Conservation (phyloP, 164 flowering plant genomes). For the Cinnamomum chago region DNA sequence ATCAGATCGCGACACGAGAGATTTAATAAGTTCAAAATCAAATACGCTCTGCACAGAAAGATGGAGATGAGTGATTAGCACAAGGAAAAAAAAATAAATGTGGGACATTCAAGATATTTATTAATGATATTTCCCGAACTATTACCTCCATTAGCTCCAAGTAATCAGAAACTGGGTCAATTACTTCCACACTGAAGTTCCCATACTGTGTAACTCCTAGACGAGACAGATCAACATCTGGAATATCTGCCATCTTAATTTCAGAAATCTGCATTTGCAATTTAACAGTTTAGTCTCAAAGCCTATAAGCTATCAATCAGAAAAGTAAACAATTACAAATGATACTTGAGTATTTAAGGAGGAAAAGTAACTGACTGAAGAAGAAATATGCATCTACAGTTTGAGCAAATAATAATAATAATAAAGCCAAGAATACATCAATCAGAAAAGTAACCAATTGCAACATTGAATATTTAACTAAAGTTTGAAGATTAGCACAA, state of each 20-base stretch:
- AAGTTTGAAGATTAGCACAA: too few species aligned
- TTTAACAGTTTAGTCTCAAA: conserved; percentile 1
- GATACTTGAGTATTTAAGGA: too few species aligned
- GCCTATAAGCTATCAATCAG: too few species aligned
- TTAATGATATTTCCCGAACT: conserved; percentile 1
- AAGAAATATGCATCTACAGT: too few species aligned
- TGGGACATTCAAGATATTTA: not conserved
- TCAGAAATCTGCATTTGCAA: conserved; percentile 72
- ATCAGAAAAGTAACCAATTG: too few species aligned
- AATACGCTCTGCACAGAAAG: conserved; percentile 71
- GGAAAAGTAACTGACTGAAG: too few species aligned
- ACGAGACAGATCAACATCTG: conserved; percentile 78
- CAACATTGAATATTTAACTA: too few species aligned
- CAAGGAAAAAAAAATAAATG: not conserved
- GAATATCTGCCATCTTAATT: conserved; percentile 82
- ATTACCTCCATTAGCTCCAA: conserved; percentile 89
- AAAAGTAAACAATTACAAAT: too few species aligned
- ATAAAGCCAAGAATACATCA: too few species aligned
- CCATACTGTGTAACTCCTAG: conserved; percentile 70
- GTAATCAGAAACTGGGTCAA: conserved; percentile 94
- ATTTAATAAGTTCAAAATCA: conserved; percentile 79
- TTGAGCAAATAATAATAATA: too few species aligned
- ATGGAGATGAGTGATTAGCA: conserved; percentile 5
- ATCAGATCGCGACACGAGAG: conserved; percentile 66
- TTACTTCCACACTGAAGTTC: conserved; percentile 76